Base-by-base conservation (phyloP, 1,139 yeast genomes). In the Kluyveromyces marxianus region DNA sequence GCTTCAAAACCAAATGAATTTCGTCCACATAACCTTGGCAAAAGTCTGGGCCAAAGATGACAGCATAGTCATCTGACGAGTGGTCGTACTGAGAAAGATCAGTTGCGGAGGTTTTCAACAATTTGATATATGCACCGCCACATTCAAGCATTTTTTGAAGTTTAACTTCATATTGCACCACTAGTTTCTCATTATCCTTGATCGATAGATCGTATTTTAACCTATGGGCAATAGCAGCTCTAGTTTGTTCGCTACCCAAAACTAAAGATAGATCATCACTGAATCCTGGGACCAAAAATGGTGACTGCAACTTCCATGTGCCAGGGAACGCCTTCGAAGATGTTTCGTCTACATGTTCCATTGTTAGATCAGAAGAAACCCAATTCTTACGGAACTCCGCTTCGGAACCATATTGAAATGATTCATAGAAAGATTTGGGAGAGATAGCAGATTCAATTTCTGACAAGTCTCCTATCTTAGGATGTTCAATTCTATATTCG, bases 1-100 rank as follows among this genome's bases (percentile, higher is more conserved):
- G 76, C 48, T 75, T 76, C 48, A 88, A 60, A 46, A 88, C 85
- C 54, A 89, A 78, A 59, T 85, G 95, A 29, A 89, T 81, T 65
- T 81, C 82, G 68, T 88, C 85, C 41, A 82, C 76, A 29, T 52
- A 54, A 43, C 80, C 65, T 3, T 95, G 95, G 69, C 97, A 90
- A 62, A 75, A 77, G 66, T 90, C 97, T 34, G 97, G 97, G 27
- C 97, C 97, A 71, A 90, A 90, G 94, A 89, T 84, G 53, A 90
- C 67, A 62, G 83, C 88, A 67, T 83, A 88, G 25, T 40, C 43
- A 1, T 90, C 85, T 4, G 95, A 74, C 25, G 74, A 77, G 50
- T 77, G 81, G 33, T 62, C 61, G 50, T 69, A 68, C 7, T 66
- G 68, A 43, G 62, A 66, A 26, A 75, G 68, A 25, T 70, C 71